Conservation (phyloP, 1,139 yeast genomes). For the Yamadazyma aaseri region DNA sequence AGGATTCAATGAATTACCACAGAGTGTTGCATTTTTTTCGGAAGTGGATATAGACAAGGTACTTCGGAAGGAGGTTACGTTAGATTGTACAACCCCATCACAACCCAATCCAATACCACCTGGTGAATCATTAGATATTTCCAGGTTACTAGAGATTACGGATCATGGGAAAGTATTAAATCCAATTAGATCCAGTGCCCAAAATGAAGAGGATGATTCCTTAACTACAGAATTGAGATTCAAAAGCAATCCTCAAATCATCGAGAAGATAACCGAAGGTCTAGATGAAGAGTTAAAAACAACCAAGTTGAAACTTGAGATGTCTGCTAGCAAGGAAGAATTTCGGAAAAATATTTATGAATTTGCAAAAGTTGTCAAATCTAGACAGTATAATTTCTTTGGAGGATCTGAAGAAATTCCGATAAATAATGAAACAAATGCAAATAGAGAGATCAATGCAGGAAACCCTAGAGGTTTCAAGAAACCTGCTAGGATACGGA, state of each 20-base stretch:
- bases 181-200: constrained; percentile 4
- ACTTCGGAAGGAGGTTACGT: constrained; percentile 81
- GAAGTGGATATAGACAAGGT: constrained; percentile 90
- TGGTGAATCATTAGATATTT: constrained; percentile 75
- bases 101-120: constrained; percentile 68
- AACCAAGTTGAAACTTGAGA: constrained; percentile 30
- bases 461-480: neutral
- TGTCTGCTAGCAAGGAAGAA: constrained; percentile 23
- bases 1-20: constrained; percentile 89
- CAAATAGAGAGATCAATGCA: neutral
- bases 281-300: constrained; percentile 18
- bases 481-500: neutral
- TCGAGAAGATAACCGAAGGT: constrained; percentile 23
- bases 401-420: constrained; percentile 1
- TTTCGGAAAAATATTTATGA: constrained; percentile 25
- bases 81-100: constrained; percentile 91
- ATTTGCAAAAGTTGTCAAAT: constrained; percentile 12
- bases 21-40: constrained; percentile 92
- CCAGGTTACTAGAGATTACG: constrained; percentile 37
- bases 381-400: constrained; percentile 6
- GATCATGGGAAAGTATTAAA: constrained; percentile 21
- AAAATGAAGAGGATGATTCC: constrained; percentile 11
- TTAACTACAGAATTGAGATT: constrained; percentile 16
- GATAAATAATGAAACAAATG: neutral
- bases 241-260: constrained; percentile 22